Percentiles rank a stretch among this genome's conserved stretches.
phyloP scores from a whole-genome alignment of 768 basidiomycete species.

The Boletus rufocinnamomeus region DNA sequence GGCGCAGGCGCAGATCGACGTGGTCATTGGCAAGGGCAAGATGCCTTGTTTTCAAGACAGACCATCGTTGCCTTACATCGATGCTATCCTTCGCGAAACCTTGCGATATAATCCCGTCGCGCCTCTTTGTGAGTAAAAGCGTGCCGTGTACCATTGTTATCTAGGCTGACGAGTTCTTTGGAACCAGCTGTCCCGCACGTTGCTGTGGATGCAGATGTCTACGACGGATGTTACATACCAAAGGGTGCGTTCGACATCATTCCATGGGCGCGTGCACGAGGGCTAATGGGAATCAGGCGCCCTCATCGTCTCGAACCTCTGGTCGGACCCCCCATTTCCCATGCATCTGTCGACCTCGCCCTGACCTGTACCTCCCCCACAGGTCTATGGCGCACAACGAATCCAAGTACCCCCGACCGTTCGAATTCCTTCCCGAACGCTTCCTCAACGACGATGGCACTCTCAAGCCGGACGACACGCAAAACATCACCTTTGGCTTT shows the following conservation, averaged over 20 bases:
- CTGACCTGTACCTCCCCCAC: background rate
- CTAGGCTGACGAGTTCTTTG: background rate
- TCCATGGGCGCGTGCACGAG: background rate
- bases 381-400: constrained; percentile 21
- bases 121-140: constrained; percentile 12
- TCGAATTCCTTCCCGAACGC: constrained; percentile 41
- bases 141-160: background rate
- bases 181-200: constrained; percentile 30
- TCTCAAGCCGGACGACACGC: constrained; percentile 13
- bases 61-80: constrained; percentile 14
- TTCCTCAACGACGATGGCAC: constrained; percentile 35
- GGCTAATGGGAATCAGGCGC: constrained; percentile 1
- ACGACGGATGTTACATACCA: constrained; percentile 52
- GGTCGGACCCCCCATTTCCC: background rate
- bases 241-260: constrained; percentile 21
- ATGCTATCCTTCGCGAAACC: constrained; percentile 17
- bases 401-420: constrained; percentile 39
- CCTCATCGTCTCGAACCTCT: constrained; percentile 14
- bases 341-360: background rate
- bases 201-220: constrained; percentile 40
- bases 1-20: constrained; percentile 18
- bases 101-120: constrained; percentile 6
- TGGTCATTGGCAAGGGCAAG: constrained; percentile 2
- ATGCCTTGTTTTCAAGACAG: constrained; percentile 15
- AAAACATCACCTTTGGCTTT: constrained; percentile 26